Evolutionary conservation across 1,284 basidiomycete species (phyloP).

Genomic region (Spongiforma sp.): DNA sequence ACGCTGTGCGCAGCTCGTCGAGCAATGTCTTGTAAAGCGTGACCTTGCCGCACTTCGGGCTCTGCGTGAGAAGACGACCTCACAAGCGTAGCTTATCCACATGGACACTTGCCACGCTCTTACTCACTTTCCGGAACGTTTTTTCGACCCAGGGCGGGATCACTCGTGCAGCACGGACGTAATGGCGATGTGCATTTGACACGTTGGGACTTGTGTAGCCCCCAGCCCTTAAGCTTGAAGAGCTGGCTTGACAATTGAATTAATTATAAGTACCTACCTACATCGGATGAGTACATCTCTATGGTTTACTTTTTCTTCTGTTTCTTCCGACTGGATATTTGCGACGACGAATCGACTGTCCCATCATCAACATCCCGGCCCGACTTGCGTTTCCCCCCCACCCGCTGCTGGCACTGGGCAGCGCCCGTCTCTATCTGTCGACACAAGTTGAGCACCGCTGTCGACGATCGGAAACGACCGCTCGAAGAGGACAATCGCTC

Average conservation of each 20-base stretch:
- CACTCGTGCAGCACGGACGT: neutral
- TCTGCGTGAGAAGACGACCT: slow-evolving; percentile 23
- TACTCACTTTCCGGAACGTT: too few relatives aligned
- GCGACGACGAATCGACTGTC: slow-evolving; percentile 38
- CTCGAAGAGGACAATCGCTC: slow-evolving; percentile 44
- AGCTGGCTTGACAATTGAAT: too few relatives aligned
- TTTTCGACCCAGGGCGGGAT: neutral
- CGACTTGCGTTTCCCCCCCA: slow-evolving; percentile 46
- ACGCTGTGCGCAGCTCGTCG: slow-evolving; percentile 28
- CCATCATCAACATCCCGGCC: slow-evolving; percentile 26
- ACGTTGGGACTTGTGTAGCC: too few relatives aligned
- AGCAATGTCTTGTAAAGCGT: slow-evolving; percentile 27
- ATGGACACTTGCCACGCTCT: too few relatives aligned
- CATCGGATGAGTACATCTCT: slow-evolving; percentile 24
- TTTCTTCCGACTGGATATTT: slow-evolving; percentile 59
- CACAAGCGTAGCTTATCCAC: slow-evolving; percentile 20
- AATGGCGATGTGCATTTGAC: too few relatives aligned
- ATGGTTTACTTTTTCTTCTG: slow-evolving; percentile 41
- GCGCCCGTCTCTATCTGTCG: slow-evolving; percentile 48
- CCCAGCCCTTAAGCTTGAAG: too few relatives aligned
- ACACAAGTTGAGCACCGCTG: slow-evolving; percentile 51
- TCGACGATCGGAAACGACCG: slow-evolving; percentile 50
- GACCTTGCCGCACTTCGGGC: slow-evolving; percentile 24
- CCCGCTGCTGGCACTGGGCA: slow-evolving; percentile 14
- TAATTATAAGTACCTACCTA: too few relatives aligned